Conservation (phyloP, 139 green algal species). For the Zygnema circumcarinatum region DNA sequence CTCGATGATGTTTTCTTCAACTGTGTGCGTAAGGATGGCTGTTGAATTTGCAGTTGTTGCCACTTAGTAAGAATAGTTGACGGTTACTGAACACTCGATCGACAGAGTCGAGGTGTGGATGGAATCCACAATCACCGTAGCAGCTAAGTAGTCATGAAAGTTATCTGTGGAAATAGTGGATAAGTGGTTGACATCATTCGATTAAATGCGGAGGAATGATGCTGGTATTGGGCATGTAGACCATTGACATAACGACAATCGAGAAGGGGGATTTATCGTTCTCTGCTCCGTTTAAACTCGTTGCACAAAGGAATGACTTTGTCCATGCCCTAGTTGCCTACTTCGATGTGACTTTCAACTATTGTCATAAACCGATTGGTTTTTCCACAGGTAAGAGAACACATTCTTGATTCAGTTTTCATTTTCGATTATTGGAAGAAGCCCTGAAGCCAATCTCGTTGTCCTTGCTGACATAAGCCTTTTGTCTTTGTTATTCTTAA, state of each 20-base stretch:
- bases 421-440: background rate
- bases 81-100: too few species aligned
- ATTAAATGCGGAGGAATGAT: too few species aligned
- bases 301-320: constrained; percentile 82
- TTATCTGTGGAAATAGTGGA: too few species aligned
- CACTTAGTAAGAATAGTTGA: too few species aligned
- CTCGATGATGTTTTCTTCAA: background rate
- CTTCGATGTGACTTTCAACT: constrained; percentile 89
- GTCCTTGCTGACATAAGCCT: background rate
- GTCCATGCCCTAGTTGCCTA: constrained; percentile 89
- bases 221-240: constrained; percentile 13
- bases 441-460: background rate
- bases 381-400: constrained; percentile 69
- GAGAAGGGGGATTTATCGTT: constrained; percentile 73
- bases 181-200: too few species aligned
- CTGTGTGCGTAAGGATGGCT: too few species aligned
- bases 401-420: background rate
- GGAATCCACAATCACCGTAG: too few species aligned
- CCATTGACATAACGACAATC: constrained; percentile 83
- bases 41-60: too few species aligned
- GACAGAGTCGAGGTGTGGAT: too few species aligned
- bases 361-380: constrained; percentile 80
- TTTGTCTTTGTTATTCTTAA: background rate
- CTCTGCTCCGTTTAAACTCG: constrained; percentile 57
- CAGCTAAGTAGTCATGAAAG: too few species aligned